Base-by-base conservation (phyloP, 257 asterid species). In the Plantago ovata region DNA sequence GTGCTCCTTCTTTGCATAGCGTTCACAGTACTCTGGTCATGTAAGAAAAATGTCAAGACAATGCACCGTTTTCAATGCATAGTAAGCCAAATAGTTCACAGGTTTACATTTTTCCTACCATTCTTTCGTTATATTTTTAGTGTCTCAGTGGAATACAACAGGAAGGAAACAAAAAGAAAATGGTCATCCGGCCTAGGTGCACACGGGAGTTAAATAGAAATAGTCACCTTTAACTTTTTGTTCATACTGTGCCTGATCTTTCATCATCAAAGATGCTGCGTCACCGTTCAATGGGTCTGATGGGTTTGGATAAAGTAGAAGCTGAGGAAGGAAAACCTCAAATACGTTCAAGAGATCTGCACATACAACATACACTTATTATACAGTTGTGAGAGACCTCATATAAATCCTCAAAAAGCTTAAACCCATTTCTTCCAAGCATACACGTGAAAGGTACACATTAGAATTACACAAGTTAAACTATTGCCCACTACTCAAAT, bases 261-360 rank as follows among this genome's bases (percentile, higher is more conserved):
- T 91, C 85, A 87, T 81, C 95, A 91, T 81, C 36, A 91, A 81
- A 46, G 96, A 81, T 0, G 98, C 98, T n/a, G 95, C 98, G 64
- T 91, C 96, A 7, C 98, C 91, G 32, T 91, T 91, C 49, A 87
- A 68, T 22, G 98, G 96, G 69, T 91, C 94, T 4, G 95, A 78
- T 41, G 98, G 87, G 68, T 91, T 87, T 0, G 96, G 98, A 62
- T 91, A 91, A 38, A 91, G 95, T 60, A 87, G 65, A 65, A 87
- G 98, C 70, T 91, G 98, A 6, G 96, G 98, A 21, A 91, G 98
- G 67, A 91, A 91, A 59, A 91, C 96, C 74, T 91, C 96, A 32
- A 91, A 91, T 62, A 87, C 91, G 58, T 91, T 91, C 71, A 85
- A 68, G 65, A 91, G 81, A 79, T 87, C 96, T 87, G 95, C 83